Evolutionary conservation across 2,329 filamentous ascomycete species (phyloP).

Genomic region (Coleophoma crateriformis): DNA sequence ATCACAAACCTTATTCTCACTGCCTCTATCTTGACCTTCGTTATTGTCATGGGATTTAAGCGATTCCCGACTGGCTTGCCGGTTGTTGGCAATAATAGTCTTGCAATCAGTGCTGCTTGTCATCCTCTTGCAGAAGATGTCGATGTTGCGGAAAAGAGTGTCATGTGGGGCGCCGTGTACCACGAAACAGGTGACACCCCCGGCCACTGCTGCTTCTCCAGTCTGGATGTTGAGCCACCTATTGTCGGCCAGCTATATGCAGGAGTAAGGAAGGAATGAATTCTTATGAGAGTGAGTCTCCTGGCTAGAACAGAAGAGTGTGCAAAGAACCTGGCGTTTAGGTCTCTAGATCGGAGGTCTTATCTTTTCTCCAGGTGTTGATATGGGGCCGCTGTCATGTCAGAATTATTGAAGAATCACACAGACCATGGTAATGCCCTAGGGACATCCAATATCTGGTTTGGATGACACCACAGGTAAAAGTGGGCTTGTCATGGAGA

Average conservation of each 20-base stretch:
- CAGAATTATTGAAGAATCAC: too few relatives aligned
- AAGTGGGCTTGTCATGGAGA: too few relatives aligned
- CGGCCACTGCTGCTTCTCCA: background rate
- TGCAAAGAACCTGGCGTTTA: too few relatives aligned
- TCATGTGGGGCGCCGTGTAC: background rate
- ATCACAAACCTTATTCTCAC: background rate
- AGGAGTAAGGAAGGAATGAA: background rate
- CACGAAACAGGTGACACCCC: background rate
- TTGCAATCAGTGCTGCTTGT: constrained; percentile 1
- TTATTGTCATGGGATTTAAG: background rate
- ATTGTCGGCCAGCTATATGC: background rate
- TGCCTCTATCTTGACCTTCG: background rate
- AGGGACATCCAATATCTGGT: too few relatives aligned
- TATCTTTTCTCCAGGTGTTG: too few relatives aligned
- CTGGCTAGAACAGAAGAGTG: too few relatives aligned
- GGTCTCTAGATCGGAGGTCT: too few relatives aligned
- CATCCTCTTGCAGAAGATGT: background rate
- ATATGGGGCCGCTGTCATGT: too few relatives aligned
- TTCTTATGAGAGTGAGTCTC: too few relatives aligned
- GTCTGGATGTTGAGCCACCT: background rate
- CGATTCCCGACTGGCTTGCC: background rate
- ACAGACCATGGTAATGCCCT: too few relatives aligned
- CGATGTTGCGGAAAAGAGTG: background rate
- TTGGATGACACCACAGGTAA: too few relatives aligned
- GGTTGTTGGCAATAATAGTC: background rate